These are phyloP conservation scores for Pseudogymnoascus sp. DNA, from an alignment of 2,329 filamentous ascomycete genomes.

Conservation along the genomic window DNA sequence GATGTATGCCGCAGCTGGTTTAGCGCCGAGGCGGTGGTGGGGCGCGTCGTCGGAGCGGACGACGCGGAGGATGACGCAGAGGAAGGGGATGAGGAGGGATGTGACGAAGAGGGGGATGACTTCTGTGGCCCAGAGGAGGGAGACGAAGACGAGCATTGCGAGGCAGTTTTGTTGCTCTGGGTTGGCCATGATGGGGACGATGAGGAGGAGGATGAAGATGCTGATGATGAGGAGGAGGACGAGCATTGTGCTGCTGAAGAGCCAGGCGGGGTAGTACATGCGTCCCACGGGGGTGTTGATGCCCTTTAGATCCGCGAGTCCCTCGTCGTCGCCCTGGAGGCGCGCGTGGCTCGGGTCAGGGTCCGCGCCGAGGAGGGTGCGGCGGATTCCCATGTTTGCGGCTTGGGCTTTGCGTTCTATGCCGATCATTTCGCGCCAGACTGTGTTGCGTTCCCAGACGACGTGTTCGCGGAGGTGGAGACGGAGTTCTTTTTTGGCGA, in stretches of 20 bases:
- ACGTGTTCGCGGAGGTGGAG: constrained; percentile 93
- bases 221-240: constrained; percentile 63
- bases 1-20: constrained; percentile 73
- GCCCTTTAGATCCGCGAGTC: constrained; percentile 54
- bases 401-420: constrained; percentile 94
- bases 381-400: constrained; percentile 73
- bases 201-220: constrained; percentile 68
- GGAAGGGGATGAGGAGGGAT: constrained; percentile 84
- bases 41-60: constrained; percentile 70
- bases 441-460: constrained; percentile 97
- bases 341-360: constrained; percentile 60
- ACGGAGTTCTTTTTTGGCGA: constrained; percentile 77
- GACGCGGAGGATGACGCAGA: constrained; percentile 80
- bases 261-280: constrained; percentile 70
- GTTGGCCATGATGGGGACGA: constrained; percentile 73
- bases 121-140: constrained; percentile 93
- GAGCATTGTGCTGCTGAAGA: constrained; percentile 75
- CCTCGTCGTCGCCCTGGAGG: constrained; percentile 77
- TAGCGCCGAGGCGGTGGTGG: constrained; percentile 65
- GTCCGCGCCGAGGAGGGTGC: constrained; percentile 71
- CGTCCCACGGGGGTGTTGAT: constrained; percentile 73
- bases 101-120: constrained; percentile 96
- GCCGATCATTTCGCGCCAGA: constrained; percentile 98
- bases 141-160: constrained; percentile 88
- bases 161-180: constrained; percentile 94